Base-by-base conservation (phyloP, 495 filamentous ascomycete genomes). In the Aspergillus biplanus region DNA sequence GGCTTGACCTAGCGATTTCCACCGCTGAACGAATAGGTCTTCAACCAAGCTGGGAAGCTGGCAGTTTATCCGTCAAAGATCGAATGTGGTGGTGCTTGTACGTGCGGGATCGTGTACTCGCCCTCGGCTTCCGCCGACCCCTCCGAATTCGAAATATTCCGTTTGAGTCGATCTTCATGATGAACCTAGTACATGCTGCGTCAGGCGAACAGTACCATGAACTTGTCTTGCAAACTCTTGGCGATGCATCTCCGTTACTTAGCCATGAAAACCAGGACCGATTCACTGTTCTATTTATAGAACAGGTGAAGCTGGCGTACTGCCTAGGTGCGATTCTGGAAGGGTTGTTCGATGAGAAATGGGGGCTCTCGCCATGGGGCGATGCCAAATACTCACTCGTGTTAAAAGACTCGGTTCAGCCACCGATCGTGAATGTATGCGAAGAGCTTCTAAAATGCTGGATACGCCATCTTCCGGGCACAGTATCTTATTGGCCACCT, bases 11-110 rank as follows among this genome's bases (percentile, higher is more conserved):
- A 11, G 39, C 39, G 0, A 44, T 44, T 44, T 44, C 39, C n/a
- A 44, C 39, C 4, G 39, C 39, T 13, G 39, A 44, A 44, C 4
- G 39, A 11, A 44, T 44, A 13, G 39, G 39, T 2, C 39, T 44
- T 12, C 39, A 15, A 11, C 8, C 39, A 4, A 11, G 4, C 8
- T 44, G 39, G 39, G 39, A 44, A 7, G 39, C 39, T 13, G 39
- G 39, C 11, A 44, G 39, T 44, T 15, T 44, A 12, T 44, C 39
- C 8, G 39, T 12, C 39, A 11, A 15, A 12, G 39, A 44, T 15
- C 39, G 39, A 44, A 44, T 44, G 39, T 44, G 39, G 39, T 44
- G 39, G 39, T 44, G 39, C 39, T 44, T 44, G 39, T 44, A 44
- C n/a, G 39, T 44, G 39, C 39, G 39, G 39, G 39, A 44, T 15